Percentiles rank a stretch among this genome's conserved stretches.
phyloP scores from a whole-genome alignment of 768 basidiomycete genomes.

The Coprinopsis strossmayeri region DNA sequence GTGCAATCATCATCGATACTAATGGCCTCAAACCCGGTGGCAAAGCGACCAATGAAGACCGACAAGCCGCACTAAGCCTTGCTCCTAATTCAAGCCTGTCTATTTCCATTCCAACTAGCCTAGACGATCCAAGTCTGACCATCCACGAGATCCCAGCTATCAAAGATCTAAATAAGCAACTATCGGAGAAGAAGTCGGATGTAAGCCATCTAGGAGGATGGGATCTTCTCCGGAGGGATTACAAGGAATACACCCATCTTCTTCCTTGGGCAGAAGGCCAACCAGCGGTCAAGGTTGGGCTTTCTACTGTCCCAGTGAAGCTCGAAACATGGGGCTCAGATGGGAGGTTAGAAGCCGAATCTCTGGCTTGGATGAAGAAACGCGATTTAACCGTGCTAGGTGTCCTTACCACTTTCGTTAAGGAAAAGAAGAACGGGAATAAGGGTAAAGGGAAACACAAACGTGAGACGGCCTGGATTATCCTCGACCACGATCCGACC shows the following conservation, averaged over 20 bases:
- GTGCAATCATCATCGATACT: constrained; percentile 84
- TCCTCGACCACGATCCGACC: constrained; percentile 9
- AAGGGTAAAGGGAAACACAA: constrained; percentile 42
- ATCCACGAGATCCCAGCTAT: constrained; percentile 37
- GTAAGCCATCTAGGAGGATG: constrained; percentile 60
- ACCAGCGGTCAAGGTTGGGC: constrained; percentile 53
- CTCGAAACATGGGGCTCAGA: constrained; percentile 50
- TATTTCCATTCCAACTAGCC: constrained; percentile 15
- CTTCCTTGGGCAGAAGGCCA: constrained; percentile 34
- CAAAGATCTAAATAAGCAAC: constrained; percentile 38
- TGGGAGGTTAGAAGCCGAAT: constrained; percentile 34
- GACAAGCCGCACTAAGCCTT: constrained; percentile 57
- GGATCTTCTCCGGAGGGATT: constrained; percentile 90
- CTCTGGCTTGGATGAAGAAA: constrained; percentile 56
- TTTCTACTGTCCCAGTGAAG: constrained; percentile 76
- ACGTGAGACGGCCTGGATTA: constrained; percentile 10
- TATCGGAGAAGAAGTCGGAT: constrained; percentile 56
- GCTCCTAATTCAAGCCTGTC: constrained; percentile 47
- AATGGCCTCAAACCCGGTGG: constrained; percentile 69
- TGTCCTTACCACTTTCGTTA: constrained; percentile 69
- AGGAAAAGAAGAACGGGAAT: constrained; percentile 27
- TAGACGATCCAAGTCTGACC: constrained; percentile 17
- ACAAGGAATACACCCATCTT: constrained; percentile 73
- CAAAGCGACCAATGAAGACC: constrained; percentile 67
- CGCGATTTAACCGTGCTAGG: constrained; percentile 64